Evolutionary conservation across 208 protist genomes (phyloP).

Genomic region (Trypanosoma avium): DNA sequence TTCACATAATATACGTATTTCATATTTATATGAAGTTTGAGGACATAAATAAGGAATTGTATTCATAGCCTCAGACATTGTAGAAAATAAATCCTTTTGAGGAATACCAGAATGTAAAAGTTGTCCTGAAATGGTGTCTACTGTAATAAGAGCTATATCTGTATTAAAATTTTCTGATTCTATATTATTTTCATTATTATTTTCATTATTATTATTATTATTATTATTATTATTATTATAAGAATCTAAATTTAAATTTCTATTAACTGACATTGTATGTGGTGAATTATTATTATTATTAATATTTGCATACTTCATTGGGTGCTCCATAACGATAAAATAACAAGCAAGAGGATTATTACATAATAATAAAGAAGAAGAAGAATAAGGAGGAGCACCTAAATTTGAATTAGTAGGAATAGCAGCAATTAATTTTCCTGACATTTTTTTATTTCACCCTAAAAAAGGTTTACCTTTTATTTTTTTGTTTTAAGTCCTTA

Average conservation of each 20-base stretch:
- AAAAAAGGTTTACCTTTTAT: too few species aligned
- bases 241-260: background rate
- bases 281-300: background rate
- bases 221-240: background rate
- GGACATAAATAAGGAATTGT: conserved; percentile 26
- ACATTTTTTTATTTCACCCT: too few species aligned
- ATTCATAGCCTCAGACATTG: conserved; percentile 21
- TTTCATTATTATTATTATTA: too few species aligned
- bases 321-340: conserved; percentile 27
- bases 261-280: background rate
- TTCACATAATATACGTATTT: conserved; percentile 19
- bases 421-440: conserved; percentile 5
- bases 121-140: conserved; percentile 30
- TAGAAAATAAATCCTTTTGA: conserved; percentile 24
- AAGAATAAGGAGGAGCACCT: too few species aligned
- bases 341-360: conserved; percentile 9
- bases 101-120: conserved; percentile 24
- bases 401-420: background rate
- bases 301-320: background rate
- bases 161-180: background rate
- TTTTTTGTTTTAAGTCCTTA: too few species aligned
- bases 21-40: background rate
- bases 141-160: conserved; percentile 27
- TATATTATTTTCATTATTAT: background rate
- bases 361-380: too few species aligned